These are phyloP conservation scores for Rugonectria rugulosa DNA, from an alignment of 2,329 filamentous ascomycete species.

Conservation along the genomic window DNA sequence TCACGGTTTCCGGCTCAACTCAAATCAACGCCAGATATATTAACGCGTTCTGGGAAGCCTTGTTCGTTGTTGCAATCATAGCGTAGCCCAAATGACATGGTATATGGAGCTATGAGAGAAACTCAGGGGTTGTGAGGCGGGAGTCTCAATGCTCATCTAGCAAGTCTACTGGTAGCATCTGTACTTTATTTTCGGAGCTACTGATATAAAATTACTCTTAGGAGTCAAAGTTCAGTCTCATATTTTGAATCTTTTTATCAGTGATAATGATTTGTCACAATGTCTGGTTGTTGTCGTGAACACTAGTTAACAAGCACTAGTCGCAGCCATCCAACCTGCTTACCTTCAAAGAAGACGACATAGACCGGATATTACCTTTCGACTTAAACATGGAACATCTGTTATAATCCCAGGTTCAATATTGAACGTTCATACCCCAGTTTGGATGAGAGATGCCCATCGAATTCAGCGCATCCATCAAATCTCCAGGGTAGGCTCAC, in stretches of 20 bases:
- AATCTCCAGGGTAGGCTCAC: conserved; percentile 30
- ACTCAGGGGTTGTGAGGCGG: not conserved
- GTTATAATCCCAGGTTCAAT: no score
- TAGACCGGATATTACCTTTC: no score
- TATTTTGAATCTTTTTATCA: no score
- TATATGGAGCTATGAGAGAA: not conserved
- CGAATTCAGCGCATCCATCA: no score
- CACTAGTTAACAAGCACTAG: no score
- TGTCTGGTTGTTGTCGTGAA: no score
- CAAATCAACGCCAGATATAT: conserved; percentile 32
- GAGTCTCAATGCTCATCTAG: not conserved
- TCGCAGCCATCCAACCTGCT: no score
- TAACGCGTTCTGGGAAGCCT: conserved; percentile 27
- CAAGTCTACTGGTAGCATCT: not conserved
- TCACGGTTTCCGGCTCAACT: conserved; percentile 39
- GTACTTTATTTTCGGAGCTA: not conserved
- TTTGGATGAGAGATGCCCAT: no score
- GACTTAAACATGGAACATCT: no score
- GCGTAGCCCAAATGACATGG: conserved; percentile 1
- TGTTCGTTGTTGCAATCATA: conserved; percentile 37
- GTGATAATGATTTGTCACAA: no score
- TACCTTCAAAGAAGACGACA: no score
- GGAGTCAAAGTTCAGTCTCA: not conserved
- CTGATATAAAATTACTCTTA: not conserved
- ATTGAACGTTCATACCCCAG: no score